A percentile compares a stretch with the other conserved stretches of the same genome.
Conservation (phyloP, 106 monocot species). For the Agapanthus africanus region DNA sequence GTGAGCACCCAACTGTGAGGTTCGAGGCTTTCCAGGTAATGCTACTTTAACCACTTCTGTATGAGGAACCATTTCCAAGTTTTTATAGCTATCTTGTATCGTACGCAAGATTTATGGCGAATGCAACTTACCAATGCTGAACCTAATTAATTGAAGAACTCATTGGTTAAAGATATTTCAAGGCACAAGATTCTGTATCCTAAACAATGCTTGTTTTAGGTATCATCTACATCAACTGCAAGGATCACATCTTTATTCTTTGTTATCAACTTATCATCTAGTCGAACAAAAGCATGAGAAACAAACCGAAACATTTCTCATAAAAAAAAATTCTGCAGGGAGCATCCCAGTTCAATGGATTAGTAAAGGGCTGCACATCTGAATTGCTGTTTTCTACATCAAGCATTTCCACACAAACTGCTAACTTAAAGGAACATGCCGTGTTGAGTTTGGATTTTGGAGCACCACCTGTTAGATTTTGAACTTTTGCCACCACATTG, state of each 20-base stretch:
- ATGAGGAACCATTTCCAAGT: no score
- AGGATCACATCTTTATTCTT: background rate
- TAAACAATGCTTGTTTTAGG: background rate
- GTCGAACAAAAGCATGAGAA: background rate
- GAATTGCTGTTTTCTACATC: background rate
- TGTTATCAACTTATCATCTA: background rate
- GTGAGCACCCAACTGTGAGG: slow-evolving; percentile 33
- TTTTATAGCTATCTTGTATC: background rate
- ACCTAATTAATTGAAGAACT: background rate
- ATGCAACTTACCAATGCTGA: background rate
- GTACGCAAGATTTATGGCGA: background rate
- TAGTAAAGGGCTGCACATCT: background rate
- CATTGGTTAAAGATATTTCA: background rate
- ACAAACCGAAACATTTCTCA: background rate
- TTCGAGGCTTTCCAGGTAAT: slow-evolving; percentile 71
- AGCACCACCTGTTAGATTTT: no score
- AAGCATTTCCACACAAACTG: no score
- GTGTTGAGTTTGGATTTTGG: background rate
- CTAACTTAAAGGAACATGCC: background rate
- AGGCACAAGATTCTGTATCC: background rate
- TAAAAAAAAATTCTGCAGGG: no score
- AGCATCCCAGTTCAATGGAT: background rate
- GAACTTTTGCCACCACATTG: no score
- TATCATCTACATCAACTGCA: background rate
- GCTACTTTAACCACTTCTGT: no score